phyloP scores from a whole-genome alignment of 768 basidiomycete genomes.

The Tephrocybe sp. region DNA sequence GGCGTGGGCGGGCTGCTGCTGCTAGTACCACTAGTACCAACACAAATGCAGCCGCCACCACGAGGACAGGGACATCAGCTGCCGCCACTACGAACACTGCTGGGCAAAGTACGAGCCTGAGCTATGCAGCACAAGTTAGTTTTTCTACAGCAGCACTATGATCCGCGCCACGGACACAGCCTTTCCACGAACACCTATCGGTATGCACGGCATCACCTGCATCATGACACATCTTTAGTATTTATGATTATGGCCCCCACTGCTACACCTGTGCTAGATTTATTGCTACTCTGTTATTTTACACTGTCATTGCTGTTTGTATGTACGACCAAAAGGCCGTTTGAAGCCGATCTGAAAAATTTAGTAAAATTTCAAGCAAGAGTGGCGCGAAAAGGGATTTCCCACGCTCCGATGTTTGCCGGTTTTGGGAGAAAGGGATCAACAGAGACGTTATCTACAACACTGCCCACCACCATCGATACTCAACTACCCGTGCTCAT shows the following conservation, averaged over 20 bases:
- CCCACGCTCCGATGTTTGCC: constrained; percentile 44
- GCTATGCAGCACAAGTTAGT: neutral
- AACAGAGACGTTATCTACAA: constrained; percentile 41
- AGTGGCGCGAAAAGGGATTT: constrained; percentile 25
- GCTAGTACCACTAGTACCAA: too few relatives aligned
- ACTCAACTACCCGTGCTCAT: constrained; percentile 22
- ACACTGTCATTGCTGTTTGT: neutral
- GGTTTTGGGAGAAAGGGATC: constrained; percentile 33
- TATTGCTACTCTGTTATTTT: neutral
- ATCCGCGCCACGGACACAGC: neutral
- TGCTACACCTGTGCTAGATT: neutral
- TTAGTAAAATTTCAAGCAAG: constrained; percentile 5
- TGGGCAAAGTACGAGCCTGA: neutral
- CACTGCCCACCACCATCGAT: constrained; percentile 48
- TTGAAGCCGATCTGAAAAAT: neutral
- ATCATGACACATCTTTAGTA: neutral
- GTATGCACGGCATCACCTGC: neutral
- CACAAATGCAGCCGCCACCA: neutral
- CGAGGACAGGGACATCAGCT: neutral
- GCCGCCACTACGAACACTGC: neutral
- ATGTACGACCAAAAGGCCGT: constrained; percentile 1
- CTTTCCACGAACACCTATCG: neutral
- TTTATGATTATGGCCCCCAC: neutral
- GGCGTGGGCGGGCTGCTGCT: constrained; percentile 4
- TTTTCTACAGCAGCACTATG: neutral